Evolutionary conservation across 2,329 filamentous ascomycete genomes (phyloP).

Genomic region (Colletotrichum cordylinicola): DNA sequence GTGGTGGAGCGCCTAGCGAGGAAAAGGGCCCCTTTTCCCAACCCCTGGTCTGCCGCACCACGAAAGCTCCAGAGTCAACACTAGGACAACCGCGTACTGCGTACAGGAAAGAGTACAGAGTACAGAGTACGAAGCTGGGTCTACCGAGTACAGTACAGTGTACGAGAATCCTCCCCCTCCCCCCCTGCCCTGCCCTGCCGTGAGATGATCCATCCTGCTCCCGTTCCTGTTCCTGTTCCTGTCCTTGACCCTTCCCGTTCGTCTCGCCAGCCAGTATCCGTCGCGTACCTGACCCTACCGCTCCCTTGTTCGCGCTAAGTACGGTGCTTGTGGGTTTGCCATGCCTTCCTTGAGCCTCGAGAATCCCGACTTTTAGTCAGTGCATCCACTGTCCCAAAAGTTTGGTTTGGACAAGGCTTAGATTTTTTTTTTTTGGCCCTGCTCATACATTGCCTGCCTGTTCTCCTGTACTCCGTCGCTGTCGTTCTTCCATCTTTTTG

Average conservation of each 20-base stretch:
- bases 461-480: neutral
- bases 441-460: neutral
- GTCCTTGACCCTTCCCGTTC: neutral
- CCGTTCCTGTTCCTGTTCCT: neutral
- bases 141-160: neutral
- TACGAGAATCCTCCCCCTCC: neutral
- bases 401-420: conserved; percentile 9
- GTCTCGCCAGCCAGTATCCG: neutral
- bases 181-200: neutral
- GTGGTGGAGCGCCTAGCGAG: conserved; percentile 17
- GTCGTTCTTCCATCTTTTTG: neutral
- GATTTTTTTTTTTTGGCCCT: neutral
- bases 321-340: conserved; percentile 18
- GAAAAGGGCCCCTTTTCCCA: conserved; percentile 7
- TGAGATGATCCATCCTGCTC: neutral
- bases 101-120: neutral
- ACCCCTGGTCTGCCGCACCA: conserved; percentile 19
- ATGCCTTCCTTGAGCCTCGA: conserved; percentile 20
- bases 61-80: conserved; percentile 13
- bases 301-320: conserved; percentile 12
- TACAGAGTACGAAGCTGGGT: neutral
- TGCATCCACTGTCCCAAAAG: conserved; percentile 22
- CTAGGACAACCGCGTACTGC: neutral
- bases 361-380: conserved; percentile 22
- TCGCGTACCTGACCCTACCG: neutral